Conservation (phyloP, 2,329 filamentous ascomycete genomes). For the Eutypa lata region DNA sequence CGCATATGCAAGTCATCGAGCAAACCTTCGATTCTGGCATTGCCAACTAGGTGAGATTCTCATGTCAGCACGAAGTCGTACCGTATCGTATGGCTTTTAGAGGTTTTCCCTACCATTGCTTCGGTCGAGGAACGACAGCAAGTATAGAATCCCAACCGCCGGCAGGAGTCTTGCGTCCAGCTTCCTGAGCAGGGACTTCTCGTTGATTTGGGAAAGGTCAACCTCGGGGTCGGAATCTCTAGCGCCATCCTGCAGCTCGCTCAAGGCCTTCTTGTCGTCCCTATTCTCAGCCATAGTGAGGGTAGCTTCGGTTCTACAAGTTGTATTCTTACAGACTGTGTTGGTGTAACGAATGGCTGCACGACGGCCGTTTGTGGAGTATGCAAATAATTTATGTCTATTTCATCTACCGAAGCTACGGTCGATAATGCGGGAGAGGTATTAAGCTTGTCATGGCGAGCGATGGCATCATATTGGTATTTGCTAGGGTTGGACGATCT, state of each 20-base stretch:
- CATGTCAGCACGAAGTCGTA: neutral
- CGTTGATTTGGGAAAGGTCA: constrained; percentile 38
- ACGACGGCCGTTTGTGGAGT: too few relatives aligned
- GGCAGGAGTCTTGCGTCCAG: constrained; percentile 51
- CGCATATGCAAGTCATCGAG: constrained; percentile 51
- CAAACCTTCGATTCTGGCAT: constrained; percentile 56
- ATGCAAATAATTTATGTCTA: too few relatives aligned
- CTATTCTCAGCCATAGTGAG: neutral
- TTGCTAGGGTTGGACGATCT: neutral
- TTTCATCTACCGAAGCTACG: neutral
- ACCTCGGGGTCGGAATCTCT: constrained; percentile 20
- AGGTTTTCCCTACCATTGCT: constrained; percentile 47
- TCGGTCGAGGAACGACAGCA: constrained; percentile 55
- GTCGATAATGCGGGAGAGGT: neutral
- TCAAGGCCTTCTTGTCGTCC: constrained; percentile 10
- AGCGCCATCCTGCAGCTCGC: constrained; percentile 7
- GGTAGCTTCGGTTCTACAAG: too few relatives aligned
- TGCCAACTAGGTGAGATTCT: constrained; percentile 46
- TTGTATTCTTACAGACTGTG: too few relatives aligned
- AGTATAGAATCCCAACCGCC: constrained; percentile 51
- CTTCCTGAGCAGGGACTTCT: constrained; percentile 56
- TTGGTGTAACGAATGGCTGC: too few relatives aligned
- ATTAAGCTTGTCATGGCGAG: neutral
- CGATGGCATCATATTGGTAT: neutral
- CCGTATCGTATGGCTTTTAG: neutral